Evolutionary conservation across 257 asterid species (phyloP), one percentile per base, ranked within the genome.

Genomic region (Thymus mandschuricus): DNA sequence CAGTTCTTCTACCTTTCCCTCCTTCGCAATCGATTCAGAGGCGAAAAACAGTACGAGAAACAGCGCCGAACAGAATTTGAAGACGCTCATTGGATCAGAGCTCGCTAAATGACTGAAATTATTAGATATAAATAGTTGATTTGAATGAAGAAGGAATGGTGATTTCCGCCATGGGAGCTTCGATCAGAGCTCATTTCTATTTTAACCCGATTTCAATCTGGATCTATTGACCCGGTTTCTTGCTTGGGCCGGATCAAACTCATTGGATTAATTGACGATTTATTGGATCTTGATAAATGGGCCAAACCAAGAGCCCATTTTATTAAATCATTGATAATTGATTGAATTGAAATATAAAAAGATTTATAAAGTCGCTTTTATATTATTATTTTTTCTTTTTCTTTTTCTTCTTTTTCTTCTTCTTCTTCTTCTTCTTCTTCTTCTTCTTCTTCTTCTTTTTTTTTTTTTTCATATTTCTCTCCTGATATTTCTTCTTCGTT

Each of bases 81-180:
- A 69, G 41, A 67, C 41, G 58, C 81, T 75, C 96, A 88, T 84
- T 81, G 68, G 75, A 74, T 61, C 68, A 64, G 74, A 8, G 8
- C 49, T 66, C 68, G 35, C 48, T 2, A 30, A 56, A 71, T 0
- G 41, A 38, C 1, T 69, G 8, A 5, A 46, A n/a, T 15, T 11
- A 9, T 35, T 64, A 56, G 33, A 43, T 40, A n/a, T 15, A 35
- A 64, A 52, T 35, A 6, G 49, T 9, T 29, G 66, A 46, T 50
- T 51, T 28, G 65, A 66, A 21, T 31, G 27, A 64, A 33, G 48
- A 40, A 44, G 7, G 6, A 27, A 13, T 28, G 44, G 56, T 3
- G n/a, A 8, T n/a, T 31, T 74, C 76, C 67, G 81, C 83, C 90
- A 83, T 83, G 70, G 76, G 83, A 82, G 78, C 79, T 73, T 55